Evolutionary conservation across 495 filamentous ascomycete species (phyloP), one percentile per base, ranked within the genome.

Genomic region (Venustampulla echinocandica): DNA sequence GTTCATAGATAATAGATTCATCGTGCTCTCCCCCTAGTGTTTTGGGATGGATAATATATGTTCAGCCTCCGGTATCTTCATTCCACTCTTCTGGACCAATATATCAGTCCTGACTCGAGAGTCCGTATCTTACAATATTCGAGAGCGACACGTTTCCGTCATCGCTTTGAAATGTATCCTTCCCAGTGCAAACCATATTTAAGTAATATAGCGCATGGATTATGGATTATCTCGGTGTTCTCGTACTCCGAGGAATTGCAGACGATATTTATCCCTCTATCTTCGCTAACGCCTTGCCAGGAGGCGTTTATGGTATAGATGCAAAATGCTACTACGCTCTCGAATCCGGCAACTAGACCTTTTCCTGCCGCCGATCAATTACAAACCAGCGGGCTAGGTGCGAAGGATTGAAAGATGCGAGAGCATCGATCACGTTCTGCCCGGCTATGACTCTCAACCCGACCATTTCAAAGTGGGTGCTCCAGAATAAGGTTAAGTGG

Each of bases 291-390:
- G n/a, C n/a, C n/a, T n/a, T 50, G 40, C 28, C 44, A 41, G 30
- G 78, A 89, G 0, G 84, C 74, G 53, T 90, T 90, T 55, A 85
- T 67, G 4, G 79, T 74, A 64, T 90, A 84, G 63, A 90, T 90
- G 61, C 72, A 77, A 66, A 87, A 90, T 45, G 81, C 80, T 0
- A 80, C 70, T 0, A 68, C 65, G 19, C 68, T 77, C 22, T 81
- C 71, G 55, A 75, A 82, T 14, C 61, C 69, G 4, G 68, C 77
- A 1, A 84, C 68, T 0, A 85, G 62, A 3, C 81, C 80, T n/a
- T 63, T 56, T 6, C 63, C 66, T 27, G 25, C 33, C 11, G 33
- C 18, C 77, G 71, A 53, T 89, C 84, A 32, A 90, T 59, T 3
- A 90, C 69, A 47, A 82, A 80, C 85, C 85, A 90, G 13, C 49